phyloP scores from a whole-genome alignment of 139 green algal genomes.

The Astrephomene gubernaculifera region DNA sequence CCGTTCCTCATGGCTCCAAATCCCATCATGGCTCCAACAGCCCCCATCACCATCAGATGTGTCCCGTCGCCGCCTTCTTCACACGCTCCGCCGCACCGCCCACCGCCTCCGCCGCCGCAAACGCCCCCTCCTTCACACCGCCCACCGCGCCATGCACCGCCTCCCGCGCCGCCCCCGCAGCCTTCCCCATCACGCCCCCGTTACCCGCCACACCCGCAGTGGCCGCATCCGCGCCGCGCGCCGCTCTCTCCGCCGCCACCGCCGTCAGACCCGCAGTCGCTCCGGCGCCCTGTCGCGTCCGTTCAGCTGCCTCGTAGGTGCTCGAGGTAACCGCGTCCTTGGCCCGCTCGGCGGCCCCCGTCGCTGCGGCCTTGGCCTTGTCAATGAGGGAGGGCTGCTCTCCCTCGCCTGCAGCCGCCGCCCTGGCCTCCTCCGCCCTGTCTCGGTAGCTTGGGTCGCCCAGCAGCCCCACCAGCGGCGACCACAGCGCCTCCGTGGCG shows the following conservation, averaged over 20 bases:
- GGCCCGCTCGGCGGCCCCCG: neutral
- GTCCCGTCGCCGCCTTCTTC: neutral
- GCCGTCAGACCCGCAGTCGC: neutral
- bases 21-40: no score
- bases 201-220: neutral
- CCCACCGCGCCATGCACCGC: neutral
- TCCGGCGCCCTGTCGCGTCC: no score
- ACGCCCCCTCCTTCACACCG: neutral
- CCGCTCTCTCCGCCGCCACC: neutral
- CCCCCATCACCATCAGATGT: no score
- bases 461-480: neutral
- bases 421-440: neutral
- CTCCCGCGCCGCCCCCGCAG: neutral
- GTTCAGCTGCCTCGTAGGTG: no score
- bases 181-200: neutral
- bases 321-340: neutral
- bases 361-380: constrained; percentile 16
- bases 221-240: neutral
- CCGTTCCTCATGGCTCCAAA: no score
- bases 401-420: neutral
- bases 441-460: constrained; percentile 19
- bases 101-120: neutral
- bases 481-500: constrained; percentile 23
- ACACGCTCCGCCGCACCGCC: neutral
- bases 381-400: neutral